Conservation (phyloP, 2,329 filamentous ascomycete genomes). For the Penicillium decumbens region DNA sequence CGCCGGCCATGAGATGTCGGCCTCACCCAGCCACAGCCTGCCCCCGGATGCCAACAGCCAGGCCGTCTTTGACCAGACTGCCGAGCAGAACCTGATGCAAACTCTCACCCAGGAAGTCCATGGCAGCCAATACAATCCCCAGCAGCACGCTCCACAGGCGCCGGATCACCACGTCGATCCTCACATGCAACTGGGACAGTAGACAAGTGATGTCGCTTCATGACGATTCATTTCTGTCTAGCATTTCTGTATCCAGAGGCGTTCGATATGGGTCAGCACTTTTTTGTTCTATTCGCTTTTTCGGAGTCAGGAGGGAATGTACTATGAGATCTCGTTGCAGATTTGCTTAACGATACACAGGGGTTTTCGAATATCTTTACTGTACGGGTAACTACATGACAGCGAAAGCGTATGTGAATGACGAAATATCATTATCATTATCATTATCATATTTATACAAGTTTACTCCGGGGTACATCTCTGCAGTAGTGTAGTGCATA, state of each 20-base stretch:
- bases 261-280: no score
- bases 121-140: conserved; percentile 32
- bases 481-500: neutral
- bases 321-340: neutral
- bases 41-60: conserved; percentile 32
- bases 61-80: conserved; percentile 37
- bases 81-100: conserved; percentile 43
- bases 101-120: conserved; percentile 43
- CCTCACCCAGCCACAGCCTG: conserved; percentile 30
- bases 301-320: neutral
- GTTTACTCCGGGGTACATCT: no score
- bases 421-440: neutral
- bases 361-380: neutral
- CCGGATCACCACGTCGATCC: conserved; percentile 33
- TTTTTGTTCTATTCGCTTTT: neutral
- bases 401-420: neutral
- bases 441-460: neutral
- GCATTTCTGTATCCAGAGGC: neutral
- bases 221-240: neutral
- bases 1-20: conserved; percentile 36
- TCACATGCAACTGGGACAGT: conserved; percentile 35
- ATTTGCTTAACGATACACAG: neutral
- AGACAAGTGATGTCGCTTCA: conserved; percentile 1
- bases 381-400: conserved; percentile 14
- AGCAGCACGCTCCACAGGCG: conserved; percentile 25